phyloP scores from a whole-genome alignment of 345 rosid genomes.

The Aegle marmelos region DNA sequence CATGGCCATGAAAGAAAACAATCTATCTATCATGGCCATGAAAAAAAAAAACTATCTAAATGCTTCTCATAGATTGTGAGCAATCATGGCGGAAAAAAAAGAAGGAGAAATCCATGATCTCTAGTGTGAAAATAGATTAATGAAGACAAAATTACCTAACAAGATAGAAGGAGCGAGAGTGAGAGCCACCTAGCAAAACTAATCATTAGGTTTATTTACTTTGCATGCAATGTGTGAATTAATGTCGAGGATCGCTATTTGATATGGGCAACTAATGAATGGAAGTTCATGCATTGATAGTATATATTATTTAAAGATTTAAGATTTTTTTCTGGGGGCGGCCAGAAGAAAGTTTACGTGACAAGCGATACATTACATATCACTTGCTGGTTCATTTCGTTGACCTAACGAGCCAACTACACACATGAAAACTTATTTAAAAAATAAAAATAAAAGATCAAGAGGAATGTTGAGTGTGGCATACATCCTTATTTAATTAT shows the following conservation, averaged over 20 bases:
- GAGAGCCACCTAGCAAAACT: conserved; percentile 5
- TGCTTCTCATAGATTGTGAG: conserved; percentile 14
- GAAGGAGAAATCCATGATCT: neutral
- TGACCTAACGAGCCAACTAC: conserved; percentile 24
- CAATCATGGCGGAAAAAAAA: conserved; percentile 15
- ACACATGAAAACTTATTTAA: neutral
- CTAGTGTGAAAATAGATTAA: conserved; percentile 6
- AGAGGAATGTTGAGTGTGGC: conserved; percentile 31
- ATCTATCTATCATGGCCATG: too few species aligned
- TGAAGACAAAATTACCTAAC: neutral
- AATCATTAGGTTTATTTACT: neutral
- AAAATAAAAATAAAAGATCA: conserved; percentile 6
- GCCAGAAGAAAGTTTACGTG: neutral
- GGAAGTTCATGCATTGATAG: too few species aligned
- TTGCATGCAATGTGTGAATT: conserved; percentile 10
- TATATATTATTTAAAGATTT: too few species aligned
- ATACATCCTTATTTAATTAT: conserved; percentile 16
- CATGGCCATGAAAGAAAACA: conserved; percentile 16
- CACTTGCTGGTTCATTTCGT: neutral
- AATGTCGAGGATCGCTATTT: too few species aligned
- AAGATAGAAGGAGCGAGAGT: neutral
- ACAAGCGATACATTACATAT: neutral
- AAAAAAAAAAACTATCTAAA: neutral
- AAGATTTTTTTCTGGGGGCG: neutral
- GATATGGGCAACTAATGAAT: too few species aligned